Evolutionary conservation across 352 stramenopile genomes (phyloP), one percentile per base, ranked within the genome.

Genomic region (Pythium oligandrum): DNA sequence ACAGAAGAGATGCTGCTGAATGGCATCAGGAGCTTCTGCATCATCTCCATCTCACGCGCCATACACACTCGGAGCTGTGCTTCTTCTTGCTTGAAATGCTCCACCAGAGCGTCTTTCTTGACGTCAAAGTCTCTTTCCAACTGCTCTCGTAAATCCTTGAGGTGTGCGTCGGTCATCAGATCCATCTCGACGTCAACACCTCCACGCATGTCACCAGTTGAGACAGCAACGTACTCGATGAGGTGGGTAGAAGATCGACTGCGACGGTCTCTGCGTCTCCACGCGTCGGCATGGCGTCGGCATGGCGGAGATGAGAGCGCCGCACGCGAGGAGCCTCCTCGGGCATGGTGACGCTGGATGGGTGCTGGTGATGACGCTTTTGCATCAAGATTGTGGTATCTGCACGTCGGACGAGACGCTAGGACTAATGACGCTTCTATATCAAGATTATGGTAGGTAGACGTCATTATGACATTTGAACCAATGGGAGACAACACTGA

Each of bases 1-100:
- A 35, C 74, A 81, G 34, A 93, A 87, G 17, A 90, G 53, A 42
- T 91, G 78, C 42, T 91, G 63, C 59, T 93, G 83, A 5, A 93
- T n/a, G 9, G 72, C 51, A 0, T 76, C 61, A 30, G 73, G 51
- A 88, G 61, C 40, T 90, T 90, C 44, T 84, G 73, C 71, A 82
- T 83, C 47, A 78, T 81, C 40, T 87, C 69, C 48, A 82, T 65
- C 51, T 93, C 83, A 3, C 69, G 68, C 6, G 60, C 64, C 65
- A 93, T 72, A 44, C 70, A 63, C 47, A 63, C 57, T 10, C 79
- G 78, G 31, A 93, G 49, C 46, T 90, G 73, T 0, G 54, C 65
- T 54, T 91, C 76, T 39, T 92, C 69, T 26, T 75, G 68, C 43
- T 81, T 71, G 43, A 93, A 93, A 34, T 86, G 81, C 12, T 64